A percentile compares a stretch with the other conserved stretches of the same genome.
phyloP scores from a whole-genome alignment of 352 stramenopile species.

The Phytophthora cryptogea region DNA sequence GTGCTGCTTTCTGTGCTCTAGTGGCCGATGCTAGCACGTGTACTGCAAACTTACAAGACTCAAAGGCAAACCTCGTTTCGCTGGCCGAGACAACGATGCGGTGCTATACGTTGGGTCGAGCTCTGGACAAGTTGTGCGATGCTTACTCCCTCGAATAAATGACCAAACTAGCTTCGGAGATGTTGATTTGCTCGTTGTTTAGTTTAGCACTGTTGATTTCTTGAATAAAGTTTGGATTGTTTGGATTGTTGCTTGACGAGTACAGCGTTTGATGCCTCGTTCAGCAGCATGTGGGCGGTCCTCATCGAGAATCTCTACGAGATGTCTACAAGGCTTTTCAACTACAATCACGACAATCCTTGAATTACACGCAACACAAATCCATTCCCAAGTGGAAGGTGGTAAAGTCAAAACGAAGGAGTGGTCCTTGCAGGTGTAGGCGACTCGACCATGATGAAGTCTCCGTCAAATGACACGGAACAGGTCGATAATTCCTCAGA shows the following conservation, averaged over 20 bases:
- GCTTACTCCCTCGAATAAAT: not conserved
- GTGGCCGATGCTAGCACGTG: not conserved
- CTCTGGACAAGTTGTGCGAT: conserved; percentile 9
- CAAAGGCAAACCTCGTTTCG: not conserved
- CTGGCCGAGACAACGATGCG: conserved; percentile 5
- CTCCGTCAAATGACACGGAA: conserved; percentile 18
- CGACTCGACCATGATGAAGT: conserved; percentile 29
- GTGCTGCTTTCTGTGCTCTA: not conserved
- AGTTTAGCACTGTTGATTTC: no score
- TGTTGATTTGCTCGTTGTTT: no score
- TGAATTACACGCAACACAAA: conserved; percentile 11
- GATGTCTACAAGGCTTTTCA: not conserved
- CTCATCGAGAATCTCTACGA: not conserved
- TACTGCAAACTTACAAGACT: conserved; percentile 1
- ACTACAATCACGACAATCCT: conserved; percentile 9
- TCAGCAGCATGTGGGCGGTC: no score
- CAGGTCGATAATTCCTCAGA: conserved; percentile 20
- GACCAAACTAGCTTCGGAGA: no score
- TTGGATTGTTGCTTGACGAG: no score
- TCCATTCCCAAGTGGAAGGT: conserved; percentile 4
- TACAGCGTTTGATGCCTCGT: no score
- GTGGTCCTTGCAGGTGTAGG: conserved; percentile 5
- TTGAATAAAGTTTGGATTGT: no score
- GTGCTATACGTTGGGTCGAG: conserved; percentile 7
- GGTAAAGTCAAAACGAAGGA: conserved; percentile 7